Conservation (phyloP, 2,329 filamentous ascomycete species). For the Alternaria brassicae region DNA sequence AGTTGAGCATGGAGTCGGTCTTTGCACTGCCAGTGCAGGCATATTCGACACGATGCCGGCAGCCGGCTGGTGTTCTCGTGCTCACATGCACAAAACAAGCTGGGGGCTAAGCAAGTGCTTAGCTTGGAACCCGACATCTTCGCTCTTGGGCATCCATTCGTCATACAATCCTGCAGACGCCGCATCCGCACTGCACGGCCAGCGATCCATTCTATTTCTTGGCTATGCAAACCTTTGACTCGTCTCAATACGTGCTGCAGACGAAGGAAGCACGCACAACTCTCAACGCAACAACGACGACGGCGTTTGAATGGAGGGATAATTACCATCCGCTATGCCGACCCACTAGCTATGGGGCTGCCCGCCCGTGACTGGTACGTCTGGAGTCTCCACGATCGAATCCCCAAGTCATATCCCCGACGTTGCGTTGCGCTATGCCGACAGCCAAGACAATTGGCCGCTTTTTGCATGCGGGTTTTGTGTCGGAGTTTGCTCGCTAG, state of each 20-base stretch:
- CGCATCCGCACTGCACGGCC: background rate
- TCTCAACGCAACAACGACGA: background rate
- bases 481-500: slow-evolving; percentile 1
- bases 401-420: slow-evolving; percentile 21
- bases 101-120: background rate
- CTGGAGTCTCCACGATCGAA: slow-evolving; percentile 25
- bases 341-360: slow-evolving; percentile 19
- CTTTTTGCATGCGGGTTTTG: slow-evolving; percentile 11
- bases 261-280: background rate
- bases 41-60: background rate
- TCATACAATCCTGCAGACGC: background rate
- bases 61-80: background rate
- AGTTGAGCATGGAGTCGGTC: slow-evolving; percentile 9
- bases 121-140: background rate
- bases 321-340: slow-evolving; percentile 17
- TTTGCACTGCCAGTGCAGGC: slow-evolving; percentile 2
- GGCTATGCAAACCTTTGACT: background rate
- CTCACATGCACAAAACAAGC: slow-evolving; percentile 7
- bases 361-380: background rate
- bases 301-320: slow-evolving; percentile 35
- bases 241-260: background rate
- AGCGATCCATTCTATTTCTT: background rate
- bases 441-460: background rate
- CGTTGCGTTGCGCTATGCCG: slow-evolving; percentile 11
- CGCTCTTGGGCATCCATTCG: background rate